Evolutionary conservation across 2,329 filamentous ascomycete genomes (phyloP), one percentile per base, ranked within the genome.

Genomic region (Cladophialophora immunda): DNA sequence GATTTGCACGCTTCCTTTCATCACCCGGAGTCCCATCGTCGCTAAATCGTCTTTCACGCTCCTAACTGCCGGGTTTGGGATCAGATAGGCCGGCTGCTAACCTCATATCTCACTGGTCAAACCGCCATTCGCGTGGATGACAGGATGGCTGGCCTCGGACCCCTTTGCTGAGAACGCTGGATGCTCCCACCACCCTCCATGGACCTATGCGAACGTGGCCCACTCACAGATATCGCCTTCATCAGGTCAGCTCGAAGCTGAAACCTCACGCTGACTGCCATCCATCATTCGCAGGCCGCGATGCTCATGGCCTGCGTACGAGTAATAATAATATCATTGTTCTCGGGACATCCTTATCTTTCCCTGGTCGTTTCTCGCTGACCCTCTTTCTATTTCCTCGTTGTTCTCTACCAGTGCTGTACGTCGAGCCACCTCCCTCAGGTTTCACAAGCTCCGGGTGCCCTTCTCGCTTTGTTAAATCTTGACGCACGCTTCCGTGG

Each of bases 241-340:
- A 64, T 36, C 30, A 68, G 27, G 61, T 65, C 61, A 62, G 68
- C 59, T 63, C 36, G 58, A 66, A 65, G 65, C 62, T 70, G 68
- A 70, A 70, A 70, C 68, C 45, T 56, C 62, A 57, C 54, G 62
- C 66, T 70, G 66, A 70, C 66, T 65, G 62, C 58, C 36, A 65
- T 57, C 50, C 47, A 52, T 29, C 22, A 17, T 17, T 17, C 41
- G 29, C 25, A n/a, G 56, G 64, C 54, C 58, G 63, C 50, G 57
- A 64, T 67, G 41, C 45, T 56, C 45, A 36, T 52, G 61, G 57
- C 63, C 54, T 41, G 58, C 29, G 30, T 29, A 50, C 38, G 45
- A 56, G 38, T 66, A 59, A 38, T 36, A 56, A 54, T 61, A 59
- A 38, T 36, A 60, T 41, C 30, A 36, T 45, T 34, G 29, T 60